Base-by-base conservation (phyloP, 2,329 filamentous ascomycete species). In the Pezicula rhizophila region DNA sequence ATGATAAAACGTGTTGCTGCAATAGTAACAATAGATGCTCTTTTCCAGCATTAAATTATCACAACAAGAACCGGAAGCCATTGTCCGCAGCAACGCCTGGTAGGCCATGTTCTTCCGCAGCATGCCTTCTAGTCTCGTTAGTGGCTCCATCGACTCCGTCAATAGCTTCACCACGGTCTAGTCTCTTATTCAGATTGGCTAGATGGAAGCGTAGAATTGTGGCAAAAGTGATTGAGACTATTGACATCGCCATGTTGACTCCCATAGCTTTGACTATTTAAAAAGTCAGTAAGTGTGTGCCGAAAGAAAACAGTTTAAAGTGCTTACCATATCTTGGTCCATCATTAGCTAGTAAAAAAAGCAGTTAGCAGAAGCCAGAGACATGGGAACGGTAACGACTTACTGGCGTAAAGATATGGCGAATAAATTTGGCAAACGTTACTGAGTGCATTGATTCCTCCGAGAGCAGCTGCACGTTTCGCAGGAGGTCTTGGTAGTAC, bases 381-480 rank as follows among this genome's bases (percentile, higher is more conserved):
- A 38, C 12, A 15, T 38, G 35, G n/a, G 3, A 14, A 38, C 3
- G 14, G 17, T 12, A 11, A 38, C 3, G 35, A 15, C 35, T 38
- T 38, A 38, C 35, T 38, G 2, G 49, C 39, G 56, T 86, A 87
- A 72, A 85, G 76, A 58, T 84, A 85, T 43, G 71, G 75, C 0
- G 80, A 79, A 59, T 84, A 89, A 54, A 90, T 89, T 44, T 76
- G 80, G 38, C 78, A 78, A 12, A 75, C 73, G 63, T 89, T 88
- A 10, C 53, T 52, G 5, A 57, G 18, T 3, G 53, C 49, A 28
- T 57, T 57, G 25, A 57, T 49, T 25, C 48, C 49, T 5, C 53
- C 54, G 5, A 56, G 46, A 18, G 54, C 54, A 25, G 53, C 54
- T 14, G 54, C 54, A 20, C 54, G 51, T 33, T 57, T 57, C 5